These are phyloP conservation scores for Aureobasidium zeae DNA, from an alignment of 2,329 filamentous ascomycete genomes.

Conservation along the genomic window DNA sequence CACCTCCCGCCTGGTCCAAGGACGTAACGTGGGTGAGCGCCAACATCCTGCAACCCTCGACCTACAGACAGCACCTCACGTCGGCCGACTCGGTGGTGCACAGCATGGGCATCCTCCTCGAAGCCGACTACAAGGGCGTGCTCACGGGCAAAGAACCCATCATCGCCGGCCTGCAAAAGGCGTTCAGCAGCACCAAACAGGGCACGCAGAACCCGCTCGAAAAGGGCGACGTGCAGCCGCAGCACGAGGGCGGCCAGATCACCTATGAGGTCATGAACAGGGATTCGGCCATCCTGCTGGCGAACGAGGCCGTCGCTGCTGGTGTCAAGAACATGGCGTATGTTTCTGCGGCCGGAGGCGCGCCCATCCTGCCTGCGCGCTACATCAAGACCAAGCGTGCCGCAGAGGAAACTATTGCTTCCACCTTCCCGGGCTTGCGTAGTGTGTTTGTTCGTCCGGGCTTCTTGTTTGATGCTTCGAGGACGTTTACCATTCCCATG, in stretches of 20 bases:
- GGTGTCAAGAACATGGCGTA: constrained; percentile 67
- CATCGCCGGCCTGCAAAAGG: constrained; percentile 65
- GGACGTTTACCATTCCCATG: constrained; percentile 74
- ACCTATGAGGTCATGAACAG: constrained; percentile 98
- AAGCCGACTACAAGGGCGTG: constrained; percentile 95
- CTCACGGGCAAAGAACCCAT: constrained; percentile 74
- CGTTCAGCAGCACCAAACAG: constrained; percentile 59
- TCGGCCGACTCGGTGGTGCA: constrained; percentile 81
- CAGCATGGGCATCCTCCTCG: constrained; percentile 89
- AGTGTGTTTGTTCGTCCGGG: constrained; percentile 74
- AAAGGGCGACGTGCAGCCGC: constrained; percentile 51
- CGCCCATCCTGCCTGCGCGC: constrained; percentile 70
- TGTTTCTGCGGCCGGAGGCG: constrained; percentile 79
- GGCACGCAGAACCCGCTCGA: constrained; percentile 59
- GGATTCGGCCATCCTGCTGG: constrained; percentile 73
- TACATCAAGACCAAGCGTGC: constrained; percentile 91
- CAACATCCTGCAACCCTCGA: constrained; percentile 73
- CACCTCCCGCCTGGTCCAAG: constrained; percentile 69
- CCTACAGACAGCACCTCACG: constrained; percentile 67
- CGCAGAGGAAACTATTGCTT: constrained; percentile 52
- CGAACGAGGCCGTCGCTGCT: constrained; percentile 60
- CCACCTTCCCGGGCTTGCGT: constrained; percentile 47
- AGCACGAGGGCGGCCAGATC: constrained; percentile 63
- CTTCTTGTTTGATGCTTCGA: constrained; percentile 79
- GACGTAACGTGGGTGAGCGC: constrained; percentile 80